Base-by-base conservation (phyloP, 345 rosid species). In the Salix caprea region DNA sequence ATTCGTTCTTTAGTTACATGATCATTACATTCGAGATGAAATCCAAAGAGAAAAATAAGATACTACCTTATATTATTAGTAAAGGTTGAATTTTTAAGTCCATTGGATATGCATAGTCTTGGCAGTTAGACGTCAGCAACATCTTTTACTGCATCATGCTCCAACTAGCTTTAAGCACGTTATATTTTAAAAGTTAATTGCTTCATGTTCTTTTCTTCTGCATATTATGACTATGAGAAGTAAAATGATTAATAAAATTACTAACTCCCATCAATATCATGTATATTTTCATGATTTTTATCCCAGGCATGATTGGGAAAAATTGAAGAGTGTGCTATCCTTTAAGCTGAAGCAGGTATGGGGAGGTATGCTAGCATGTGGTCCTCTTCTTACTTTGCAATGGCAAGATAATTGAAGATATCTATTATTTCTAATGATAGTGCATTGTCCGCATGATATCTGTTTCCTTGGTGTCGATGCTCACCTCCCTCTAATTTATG, bases 341-440 rank as follows among this genome's bases (percentile, higher is more conserved):
- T 93, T 80, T 84, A 86, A 89, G 87, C 83, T 96, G 91, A 96
- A 93, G 94, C 94, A 91, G 99, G 99, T 96, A 92, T 78, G 92
- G 89, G 83, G 91, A 87, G 91, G 96, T 88, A 91, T 78, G 94
- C 85, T 79, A 67, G 76, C 72, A 40, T 80, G 62, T 75, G 30
- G 81, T 64, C 77, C 78, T 72, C 54, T 68, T 26, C 23, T 72
- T 74, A 68, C 65, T 72, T 81, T 28, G 9, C 23, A 30, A 66
- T 64, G 30, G 24, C 52, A 46, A 46, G 52, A 46, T 60, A 67
- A 66, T 16, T 48, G 14, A 32, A 26, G 3, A 77, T 72, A 16
- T 26, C 21, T 54, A 23, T 39, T 65, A 52, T 67, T 67, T 73
- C 11, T 50, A 40, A 52, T 61, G 72, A 65, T 36, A 65, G 76